Conservation (phyloP, 495 filamentous ascomycete genomes). For the Aspergillus avenaceus region DNA sequence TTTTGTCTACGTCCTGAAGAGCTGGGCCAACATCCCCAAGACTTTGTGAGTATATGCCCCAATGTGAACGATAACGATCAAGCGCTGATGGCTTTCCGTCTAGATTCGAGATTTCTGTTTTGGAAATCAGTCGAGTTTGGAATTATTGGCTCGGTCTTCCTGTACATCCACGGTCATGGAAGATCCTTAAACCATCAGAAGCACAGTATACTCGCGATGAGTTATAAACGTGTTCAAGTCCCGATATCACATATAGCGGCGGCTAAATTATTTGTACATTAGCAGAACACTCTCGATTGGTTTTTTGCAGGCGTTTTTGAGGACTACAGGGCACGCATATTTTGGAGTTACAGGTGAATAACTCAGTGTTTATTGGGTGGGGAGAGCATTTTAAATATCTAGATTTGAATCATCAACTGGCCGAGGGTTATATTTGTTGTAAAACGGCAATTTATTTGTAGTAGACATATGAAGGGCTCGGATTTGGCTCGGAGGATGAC, state of each 20-base stretch:
- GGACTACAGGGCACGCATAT: background rate
- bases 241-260: no score
- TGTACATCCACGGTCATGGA: slow-evolving; percentile 64
- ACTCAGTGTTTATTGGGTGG: background rate
- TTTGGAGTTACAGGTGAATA: slow-evolving; percentile 2
- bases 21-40: slow-evolving; percentile 65
- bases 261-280: background rate
- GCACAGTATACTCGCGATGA: slow-evolving; percentile 50
- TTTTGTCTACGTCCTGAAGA: slow-evolving; percentile 58
- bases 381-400: background rate
- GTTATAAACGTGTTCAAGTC: no score
- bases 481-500: background rate
- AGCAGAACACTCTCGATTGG: background rate
- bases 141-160: slow-evolving; percentile 77
- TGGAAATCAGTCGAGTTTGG: slow-evolving; percentile 63
- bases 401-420: background rate
- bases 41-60: slow-evolving; percentile 59
- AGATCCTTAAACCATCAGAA: slow-evolving; percentile 41
- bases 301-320: background rate
- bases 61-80: no score
- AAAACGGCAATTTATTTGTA: no score
- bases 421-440: no score
- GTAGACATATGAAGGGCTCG: background rate
- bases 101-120: slow-evolving; percentile 57
- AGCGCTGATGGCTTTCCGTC: background rate